A percentile compares a stretch with the other conserved stretches of the same genome.
phyloP scores from a whole-genome alignment of 1,284 basidiomycete species.

The Somion occarium region DNA sequence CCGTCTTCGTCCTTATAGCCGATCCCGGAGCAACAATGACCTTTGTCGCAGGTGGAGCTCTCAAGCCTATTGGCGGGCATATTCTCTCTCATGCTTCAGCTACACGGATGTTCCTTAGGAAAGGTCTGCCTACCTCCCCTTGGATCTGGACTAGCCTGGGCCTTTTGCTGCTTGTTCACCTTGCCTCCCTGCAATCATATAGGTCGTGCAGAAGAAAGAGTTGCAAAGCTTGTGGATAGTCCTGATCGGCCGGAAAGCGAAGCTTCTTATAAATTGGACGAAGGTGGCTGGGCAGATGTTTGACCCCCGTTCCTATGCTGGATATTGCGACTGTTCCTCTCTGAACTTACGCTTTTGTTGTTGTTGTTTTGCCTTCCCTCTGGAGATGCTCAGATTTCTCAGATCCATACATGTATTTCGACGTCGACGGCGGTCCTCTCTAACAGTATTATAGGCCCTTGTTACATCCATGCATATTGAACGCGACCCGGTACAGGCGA shows the following conservation, averaged over 20 bases:
- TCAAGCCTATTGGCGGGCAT: slow-evolving; percentile 86
- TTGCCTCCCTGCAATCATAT: slow-evolving; percentile 6
- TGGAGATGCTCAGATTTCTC: neutral
- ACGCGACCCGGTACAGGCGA: too few species aligned
- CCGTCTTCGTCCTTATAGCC: slow-evolving; percentile 40
- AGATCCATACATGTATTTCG: neutral
- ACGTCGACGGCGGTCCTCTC: too few species aligned
- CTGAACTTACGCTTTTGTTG: too few species aligned
- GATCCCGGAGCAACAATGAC: slow-evolving; percentile 94
- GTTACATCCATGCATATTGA: too few species aligned
- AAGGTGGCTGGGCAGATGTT: slow-evolving; percentile 81
- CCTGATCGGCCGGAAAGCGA: slow-evolving; percentile 91
- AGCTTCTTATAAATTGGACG: slow-evolving; percentile 86
- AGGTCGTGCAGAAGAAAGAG: slow-evolving; percentile 92
- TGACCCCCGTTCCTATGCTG: slow-evolving; percentile 12
- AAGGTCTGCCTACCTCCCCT: slow-evolving; percentile 48
- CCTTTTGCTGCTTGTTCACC: slow-evolving; percentile 9
- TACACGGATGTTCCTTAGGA: slow-evolving; percentile 80
- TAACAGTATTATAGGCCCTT: too few species aligned
- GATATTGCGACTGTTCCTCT: neutral
- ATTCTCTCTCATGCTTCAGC: slow-evolving; percentile 85
- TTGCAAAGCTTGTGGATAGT: slow-evolving; percentile 92
- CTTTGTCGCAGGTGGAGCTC: slow-evolving; percentile 84
- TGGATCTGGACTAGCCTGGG: too few species aligned
- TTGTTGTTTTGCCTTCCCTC: too few species aligned